Conservation (phyloP, 164 flowering plant species). For the Chloranthus sessilifolius region DNA sequence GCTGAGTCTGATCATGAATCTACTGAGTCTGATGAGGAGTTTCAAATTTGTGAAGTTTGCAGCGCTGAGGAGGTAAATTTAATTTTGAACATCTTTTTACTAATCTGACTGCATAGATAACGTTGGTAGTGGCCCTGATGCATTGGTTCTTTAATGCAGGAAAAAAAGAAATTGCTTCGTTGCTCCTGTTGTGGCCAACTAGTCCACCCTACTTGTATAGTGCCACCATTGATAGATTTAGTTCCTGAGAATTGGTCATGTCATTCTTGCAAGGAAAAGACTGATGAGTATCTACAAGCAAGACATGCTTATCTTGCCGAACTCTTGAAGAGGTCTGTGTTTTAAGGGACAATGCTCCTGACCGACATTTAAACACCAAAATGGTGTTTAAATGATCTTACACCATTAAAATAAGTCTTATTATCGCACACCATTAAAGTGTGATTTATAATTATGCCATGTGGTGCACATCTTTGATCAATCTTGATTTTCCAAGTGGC, state of each 20-base stretch:
- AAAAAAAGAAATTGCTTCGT: conserved; percentile 73
- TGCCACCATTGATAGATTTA: conserved; percentile 57
- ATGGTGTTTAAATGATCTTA: no score
- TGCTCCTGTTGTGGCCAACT: conserved; percentile 87
- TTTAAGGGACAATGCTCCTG: no score
- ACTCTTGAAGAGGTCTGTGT: conserved; percentile 56
- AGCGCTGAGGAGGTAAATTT: conserved; percentile 64
- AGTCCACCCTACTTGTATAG: conserved; percentile 71
- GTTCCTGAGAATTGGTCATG: conserved; percentile 77
- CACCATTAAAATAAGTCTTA: no score
- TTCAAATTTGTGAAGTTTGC: conserved; percentile 92
- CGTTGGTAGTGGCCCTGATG: not conserved
- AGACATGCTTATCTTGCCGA: conserved; percentile 56
- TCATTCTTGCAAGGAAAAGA: conserved; percentile 78
- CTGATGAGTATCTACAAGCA: conserved; percentile 81
- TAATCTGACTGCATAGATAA: not conserved
- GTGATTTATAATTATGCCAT: no score
- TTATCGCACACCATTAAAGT: no score
- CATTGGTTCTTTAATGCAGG: conserved; percentile 47
- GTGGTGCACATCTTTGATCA: no score
- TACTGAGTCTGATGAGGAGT: conserved; percentile 93
- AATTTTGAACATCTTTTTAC: not conserved
- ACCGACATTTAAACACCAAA: no score
- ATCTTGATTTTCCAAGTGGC: no score
- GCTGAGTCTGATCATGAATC: conserved; percentile 78